These are phyloP conservation scores for Lentinula guzmanii DNA, from an alignment of 768 basidiomycete genomes.

Conservation along the genomic window DNA sequence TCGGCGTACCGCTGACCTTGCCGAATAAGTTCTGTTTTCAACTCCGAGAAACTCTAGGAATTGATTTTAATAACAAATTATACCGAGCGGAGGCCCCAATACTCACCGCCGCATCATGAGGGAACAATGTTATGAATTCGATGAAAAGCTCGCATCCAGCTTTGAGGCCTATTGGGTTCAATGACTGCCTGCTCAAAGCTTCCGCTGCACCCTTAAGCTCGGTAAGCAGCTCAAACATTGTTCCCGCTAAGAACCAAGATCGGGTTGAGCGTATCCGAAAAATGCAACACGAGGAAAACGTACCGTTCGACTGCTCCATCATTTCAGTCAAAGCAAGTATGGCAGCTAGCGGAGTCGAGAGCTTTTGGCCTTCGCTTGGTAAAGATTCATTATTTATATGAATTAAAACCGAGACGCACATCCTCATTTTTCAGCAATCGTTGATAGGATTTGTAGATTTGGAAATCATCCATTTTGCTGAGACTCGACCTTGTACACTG, in stretches of 20 bases:
- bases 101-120: constrained; percentile 75
- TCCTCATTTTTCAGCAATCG: constrained; percentile 58
- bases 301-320: constrained; percentile 75
- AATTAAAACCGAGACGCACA: constrained; percentile 33
- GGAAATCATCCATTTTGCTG: constrained; percentile 17
- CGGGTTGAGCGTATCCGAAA: constrained; percentile 9
- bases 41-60: constrained; percentile 69
- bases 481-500: background rate
- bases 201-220: constrained; percentile 75
- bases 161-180: constrained; percentile 78
- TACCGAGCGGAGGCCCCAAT: constrained; percentile 9
- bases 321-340: constrained; percentile 81
- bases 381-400: background rate
- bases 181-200: constrained; percentile 50
- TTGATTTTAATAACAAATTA: constrained; percentile 9
- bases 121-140: constrained; percentile 80
- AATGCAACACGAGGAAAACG: background rate
- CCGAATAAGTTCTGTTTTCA: constrained; percentile 76
- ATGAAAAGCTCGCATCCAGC: constrained; percentile 92
- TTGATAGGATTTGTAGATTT: constrained; percentile 47
- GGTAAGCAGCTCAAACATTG: constrained; percentile 89
- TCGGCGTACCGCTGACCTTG: constrained; percentile 75
- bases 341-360: constrained; percentile 82
- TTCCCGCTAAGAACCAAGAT: constrained; percentile 53
- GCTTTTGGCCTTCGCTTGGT: constrained; percentile 31